Conservation (phyloP, 768 basidiomycete genomes). For the Rhizopogon vesiculosus region DNA sequence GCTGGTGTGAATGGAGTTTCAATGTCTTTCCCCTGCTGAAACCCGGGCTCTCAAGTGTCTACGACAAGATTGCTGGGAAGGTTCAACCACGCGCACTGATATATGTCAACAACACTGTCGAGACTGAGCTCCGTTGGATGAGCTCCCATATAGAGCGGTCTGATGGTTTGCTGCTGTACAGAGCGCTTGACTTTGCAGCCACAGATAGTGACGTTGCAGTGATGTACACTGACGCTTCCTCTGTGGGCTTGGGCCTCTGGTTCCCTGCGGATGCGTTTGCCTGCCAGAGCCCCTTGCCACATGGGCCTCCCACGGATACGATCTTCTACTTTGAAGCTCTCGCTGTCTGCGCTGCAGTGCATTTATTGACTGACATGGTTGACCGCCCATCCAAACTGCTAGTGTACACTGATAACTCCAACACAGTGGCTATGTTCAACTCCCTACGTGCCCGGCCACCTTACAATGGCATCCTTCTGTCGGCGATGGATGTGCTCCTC, state of each 20-base stretch:
- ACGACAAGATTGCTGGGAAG: no score
- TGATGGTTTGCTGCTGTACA: neutral
- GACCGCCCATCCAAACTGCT: conserved; percentile 1
- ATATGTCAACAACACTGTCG: no score
- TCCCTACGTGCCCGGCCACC: conserved; percentile 8
- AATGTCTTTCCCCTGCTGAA: no score
- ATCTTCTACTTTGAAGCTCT: conserved; percentile 26
- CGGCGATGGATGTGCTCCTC: conserved; percentile 11
- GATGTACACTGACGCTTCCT: conserved; percentile 18
- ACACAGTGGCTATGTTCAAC: conserved; percentile 29
- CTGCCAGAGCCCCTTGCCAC: conserved; percentile 10
- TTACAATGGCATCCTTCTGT: conserved; percentile 17
- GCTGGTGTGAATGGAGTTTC: no score
- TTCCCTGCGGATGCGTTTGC: conserved; percentile 9
- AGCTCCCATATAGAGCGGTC: no score
- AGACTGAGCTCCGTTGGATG: no score
- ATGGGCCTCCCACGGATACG: neutral
- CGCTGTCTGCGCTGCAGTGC: neutral
- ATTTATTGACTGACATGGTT: neutral
- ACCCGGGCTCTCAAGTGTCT: no score
- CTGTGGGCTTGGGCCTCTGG: conserved; percentile 12
- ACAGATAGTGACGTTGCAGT: neutral
- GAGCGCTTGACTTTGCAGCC: neutral
- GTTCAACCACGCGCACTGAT: no score
- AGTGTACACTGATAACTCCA: conserved; percentile 24